These are phyloP conservation scores for Davidsoniella australis DNA, from an alignment of 2,329 filamentous ascomycete genomes.

Conservation along the genomic window DNA sequence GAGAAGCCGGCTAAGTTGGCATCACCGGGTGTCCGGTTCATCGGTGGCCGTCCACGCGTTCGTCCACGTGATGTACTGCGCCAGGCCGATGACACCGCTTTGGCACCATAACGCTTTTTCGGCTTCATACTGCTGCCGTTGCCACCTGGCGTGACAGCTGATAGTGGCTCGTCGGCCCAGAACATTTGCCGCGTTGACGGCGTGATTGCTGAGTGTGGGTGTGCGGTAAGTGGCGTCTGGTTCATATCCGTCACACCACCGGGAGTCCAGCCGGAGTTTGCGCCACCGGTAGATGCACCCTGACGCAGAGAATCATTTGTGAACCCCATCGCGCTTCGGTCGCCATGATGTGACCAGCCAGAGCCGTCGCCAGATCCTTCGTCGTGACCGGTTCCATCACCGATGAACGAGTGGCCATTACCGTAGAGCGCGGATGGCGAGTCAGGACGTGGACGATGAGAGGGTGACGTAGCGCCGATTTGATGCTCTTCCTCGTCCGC, in stretches of 20 bases:
- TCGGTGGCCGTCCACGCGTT: slow-evolving; percentile 59
- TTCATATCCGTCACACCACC: too few relatives aligned
- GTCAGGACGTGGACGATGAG: slow-evolving; percentile 28
- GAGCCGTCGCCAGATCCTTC: too few relatives aligned
- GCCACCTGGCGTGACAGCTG: slow-evolving; percentile 54
- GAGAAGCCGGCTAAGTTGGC: neutral
- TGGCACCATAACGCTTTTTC: slow-evolving; percentile 50
- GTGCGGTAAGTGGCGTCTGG: neutral
- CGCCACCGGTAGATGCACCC: slow-evolving; percentile 17
- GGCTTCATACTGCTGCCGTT: slow-evolving; percentile 26
- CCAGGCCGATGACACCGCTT: slow-evolving; percentile 84
- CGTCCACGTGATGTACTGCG: slow-evolving; percentile 38
- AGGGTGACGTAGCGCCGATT: slow-evolving; percentile 38
- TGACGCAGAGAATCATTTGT: slow-evolving; percentile 18
- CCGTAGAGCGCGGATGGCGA: slow-evolving; percentile 24
- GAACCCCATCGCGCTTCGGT: neutral
- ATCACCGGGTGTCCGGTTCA: neutral
- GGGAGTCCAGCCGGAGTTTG: too few relatives aligned
- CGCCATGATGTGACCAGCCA: too few relatives aligned
- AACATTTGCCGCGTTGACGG: slow-evolving; percentile 37
- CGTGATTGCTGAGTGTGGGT: slow-evolving; percentile 60
- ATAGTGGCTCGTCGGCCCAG: slow-evolving; percentile 53
- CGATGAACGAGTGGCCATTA: slow-evolving; percentile 14
- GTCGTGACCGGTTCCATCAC: slow-evolving; percentile 16
- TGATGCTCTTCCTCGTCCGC: slow-evolving; percentile 41